A percentile compares a stretch with the other conserved stretches of the same genome.
Evolutionary conservation across 1,284 basidiomycete species (phyloP).

Genomic region (Mycosarcoma maydis): DNA sequence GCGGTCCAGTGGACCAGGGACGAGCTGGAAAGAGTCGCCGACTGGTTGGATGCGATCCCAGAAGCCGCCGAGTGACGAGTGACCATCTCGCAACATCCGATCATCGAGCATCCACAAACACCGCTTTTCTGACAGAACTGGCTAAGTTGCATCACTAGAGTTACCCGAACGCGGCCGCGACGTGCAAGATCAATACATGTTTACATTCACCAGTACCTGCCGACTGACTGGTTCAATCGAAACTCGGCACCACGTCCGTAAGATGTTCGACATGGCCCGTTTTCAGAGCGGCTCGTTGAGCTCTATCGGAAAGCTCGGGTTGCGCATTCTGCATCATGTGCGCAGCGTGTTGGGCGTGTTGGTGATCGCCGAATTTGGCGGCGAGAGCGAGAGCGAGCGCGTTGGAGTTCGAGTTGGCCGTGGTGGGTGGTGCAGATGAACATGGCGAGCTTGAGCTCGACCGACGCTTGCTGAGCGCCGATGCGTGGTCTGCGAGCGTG

Average conservation of each 20-base stretch:
- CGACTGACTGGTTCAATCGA: no score
- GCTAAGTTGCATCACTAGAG: no score
- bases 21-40: slow-evolving; percentile 24
- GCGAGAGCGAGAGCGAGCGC: slow-evolving; percentile 25
- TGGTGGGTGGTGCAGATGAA: no score
- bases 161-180: no score
- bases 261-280: slow-evolving; percentile 31
- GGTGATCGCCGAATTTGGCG: slow-evolving; percentile 18
- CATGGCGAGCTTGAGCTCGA: no score
- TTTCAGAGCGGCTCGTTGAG: slow-evolving; percentile 40
- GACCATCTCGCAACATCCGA: neutral
- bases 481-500: no score
- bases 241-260: slow-evolving; percentile 33
- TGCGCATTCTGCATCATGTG: slow-evolving; percentile 16
- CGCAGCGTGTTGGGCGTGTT: slow-evolving; percentile 12
- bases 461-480: neutral
- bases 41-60: slow-evolving; percentile 23
- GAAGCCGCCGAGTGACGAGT: no score
- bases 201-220: neutral
- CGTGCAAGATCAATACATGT: no score
- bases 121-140: no score
- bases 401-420: neutral
- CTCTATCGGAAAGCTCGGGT: slow-evolving; percentile 24
- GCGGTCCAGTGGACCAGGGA: slow-evolving; percentile 41
- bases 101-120: neutral